Evolutionary conservation across 2,329 filamentous ascomycete genomes (phyloP), one percentile per base, ranked within the genome.

Genomic region (Ophiocordyceps sinensis): DNA sequence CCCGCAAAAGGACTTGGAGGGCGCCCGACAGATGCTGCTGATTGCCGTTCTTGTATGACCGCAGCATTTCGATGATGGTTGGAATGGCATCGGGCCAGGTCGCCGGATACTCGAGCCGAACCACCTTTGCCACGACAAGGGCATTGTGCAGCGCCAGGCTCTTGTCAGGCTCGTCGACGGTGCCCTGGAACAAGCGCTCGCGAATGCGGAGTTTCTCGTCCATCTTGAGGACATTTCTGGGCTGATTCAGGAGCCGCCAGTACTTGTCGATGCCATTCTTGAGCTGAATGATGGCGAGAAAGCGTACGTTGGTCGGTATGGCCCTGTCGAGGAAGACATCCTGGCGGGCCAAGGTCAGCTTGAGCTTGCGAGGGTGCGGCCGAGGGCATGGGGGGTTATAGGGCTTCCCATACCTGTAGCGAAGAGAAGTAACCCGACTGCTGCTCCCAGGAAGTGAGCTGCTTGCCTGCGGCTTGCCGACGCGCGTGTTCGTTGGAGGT

Each of bases 231-330:
- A 85, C 77, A 29, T 83, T 84, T 56, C 66, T 70, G 26, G 57
- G 39, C 43, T 62, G 50, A 29, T 64, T 56, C 71, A 85, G 55
- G n/a, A 63, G 50, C 13, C 91, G 75, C 91, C 91, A 98, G 61
- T 87, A 86, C 57, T 82, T 87, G 58, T 96, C 89, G 60, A 96
- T 88, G 42, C 88, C 91, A 59, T 96, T 95, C 59, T 96, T 96
- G 41, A 98, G 71, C 57, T 94, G 85, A 50, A 96, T 94, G 43
- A 96, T 77, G 41, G 89, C 84, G 11, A 95, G 78, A 54, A 94
- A 87, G 45, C 91, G 83, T 41, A 89, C 75, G 53, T 93, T 80
- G 43, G 76, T 63, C 1, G 85, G 83, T 1, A 93, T 66, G 2
- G 77, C 77, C 45, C 77, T 78, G 63, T 94, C 84, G 47, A 94